These are phyloP conservation scores for Chalaropsis thielavioides DNA, from an alignment of 2,329 filamentous ascomycete genomes.

Conservation along the genomic window DNA sequence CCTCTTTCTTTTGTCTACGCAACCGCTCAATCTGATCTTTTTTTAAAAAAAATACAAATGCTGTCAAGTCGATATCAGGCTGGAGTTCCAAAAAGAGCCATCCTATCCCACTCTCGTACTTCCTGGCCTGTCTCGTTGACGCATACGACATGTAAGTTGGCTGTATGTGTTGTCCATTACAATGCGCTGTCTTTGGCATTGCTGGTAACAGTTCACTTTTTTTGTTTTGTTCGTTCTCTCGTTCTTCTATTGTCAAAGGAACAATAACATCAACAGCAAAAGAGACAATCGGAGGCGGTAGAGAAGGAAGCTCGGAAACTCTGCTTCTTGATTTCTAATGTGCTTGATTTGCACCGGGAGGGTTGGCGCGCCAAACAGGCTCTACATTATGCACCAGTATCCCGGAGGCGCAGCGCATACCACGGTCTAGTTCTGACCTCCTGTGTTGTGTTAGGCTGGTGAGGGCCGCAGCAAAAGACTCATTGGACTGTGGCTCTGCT, in stretches of 20 bases:
- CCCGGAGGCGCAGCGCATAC: not conserved
- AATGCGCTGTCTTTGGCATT: not conserved
- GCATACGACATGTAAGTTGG: not conserved
- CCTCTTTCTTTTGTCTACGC: not conserved
- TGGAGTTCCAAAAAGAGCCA: not conserved
- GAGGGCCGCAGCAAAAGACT: not conserved
- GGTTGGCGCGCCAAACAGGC: not conserved
- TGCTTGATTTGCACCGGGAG: not conserved
- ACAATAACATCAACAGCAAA: not conserved
- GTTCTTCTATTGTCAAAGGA: not conserved
- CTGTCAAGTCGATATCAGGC: not conserved
- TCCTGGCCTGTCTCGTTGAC: not conserved
- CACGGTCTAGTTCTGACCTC: not conserved
- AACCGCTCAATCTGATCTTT: not conserved
- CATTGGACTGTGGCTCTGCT: no score
- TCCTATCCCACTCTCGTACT: not conserved
- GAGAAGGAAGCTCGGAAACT: not conserved
- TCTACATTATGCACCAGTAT: not conserved
- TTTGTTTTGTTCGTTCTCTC: not conserved
- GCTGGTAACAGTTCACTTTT: not conserved
- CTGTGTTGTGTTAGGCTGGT: not conserved
- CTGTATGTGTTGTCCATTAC: constrained; percentile 1
- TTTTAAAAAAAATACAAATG: not conserved
- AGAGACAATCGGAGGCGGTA: not conserved
- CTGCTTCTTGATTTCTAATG: not conserved